These are phyloP conservation scores for Pseudopithomyces maydicus DNA, from an alignment of 2,329 filamentous ascomycete genomes.

Conservation along the genomic window DNA sequence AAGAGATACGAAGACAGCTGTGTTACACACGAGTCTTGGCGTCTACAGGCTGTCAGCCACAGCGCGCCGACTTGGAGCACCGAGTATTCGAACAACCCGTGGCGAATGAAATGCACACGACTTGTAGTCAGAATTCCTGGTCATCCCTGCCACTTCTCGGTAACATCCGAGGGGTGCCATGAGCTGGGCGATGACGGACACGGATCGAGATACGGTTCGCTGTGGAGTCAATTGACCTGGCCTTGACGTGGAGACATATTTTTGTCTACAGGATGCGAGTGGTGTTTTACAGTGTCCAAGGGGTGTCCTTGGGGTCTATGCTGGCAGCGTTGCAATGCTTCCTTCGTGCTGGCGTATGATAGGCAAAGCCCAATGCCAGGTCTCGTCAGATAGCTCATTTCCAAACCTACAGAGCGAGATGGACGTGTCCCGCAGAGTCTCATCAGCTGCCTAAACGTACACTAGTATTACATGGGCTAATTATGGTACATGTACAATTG, in stretches of 20 bases:
- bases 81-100: not conserved
- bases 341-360: not conserved
- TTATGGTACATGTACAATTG: constrained; percentile 19
- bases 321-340: not conserved
- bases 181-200: not conserved
- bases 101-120: not conserved
- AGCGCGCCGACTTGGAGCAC: constrained; percentile 3
- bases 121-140: not conserved
- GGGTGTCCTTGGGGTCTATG: not conserved
- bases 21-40: constrained; percentile 4
- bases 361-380: not conserved
- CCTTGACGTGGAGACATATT: not conserved
- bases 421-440: not conserved
- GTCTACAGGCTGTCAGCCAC: not conserved
- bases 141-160: not conserved
- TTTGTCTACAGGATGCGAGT: not conserved
- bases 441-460: constrained; percentile 18
- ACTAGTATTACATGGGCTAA: constrained; percentile 25
- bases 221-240: not conserved
- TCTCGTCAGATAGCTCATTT: not conserved
- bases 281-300: not conserved
- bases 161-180: not conserved
- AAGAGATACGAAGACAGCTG: not conserved
- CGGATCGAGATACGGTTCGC: not conserved
- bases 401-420: not conserved